A percentile compares a stretch with the other conserved stretches of the same genome.
Evolutionary conservation across 805 yeast genomes (phyloP).

Genomic region (Jamesozyma hellenica): DNA sequence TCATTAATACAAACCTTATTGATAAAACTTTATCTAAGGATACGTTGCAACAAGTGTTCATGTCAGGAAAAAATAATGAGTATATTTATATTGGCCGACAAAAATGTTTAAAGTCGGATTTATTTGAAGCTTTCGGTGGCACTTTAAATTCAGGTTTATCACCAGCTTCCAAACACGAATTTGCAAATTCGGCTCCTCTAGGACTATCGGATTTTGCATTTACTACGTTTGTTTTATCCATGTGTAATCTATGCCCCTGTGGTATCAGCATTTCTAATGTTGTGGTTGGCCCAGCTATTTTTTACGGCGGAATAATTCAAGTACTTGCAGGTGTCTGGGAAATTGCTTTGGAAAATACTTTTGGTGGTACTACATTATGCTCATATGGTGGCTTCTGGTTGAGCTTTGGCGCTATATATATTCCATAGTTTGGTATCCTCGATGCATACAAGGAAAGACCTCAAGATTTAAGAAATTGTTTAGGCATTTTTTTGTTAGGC

Average conservation of each 20-base stretch:
- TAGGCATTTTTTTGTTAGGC: conserved; percentile 50
- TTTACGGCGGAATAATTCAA: conserved; percentile 56
- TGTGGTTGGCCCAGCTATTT: conserved; percentile 47
- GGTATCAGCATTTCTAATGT: conserved; percentile 42
- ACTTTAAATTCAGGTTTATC: conserved; percentile 59
- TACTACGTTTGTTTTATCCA: conserved; percentile 50
- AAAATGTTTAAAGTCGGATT: conserved; percentile 52
- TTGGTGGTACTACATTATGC: conserved; percentile 54
- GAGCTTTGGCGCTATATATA: conserved; percentile 47
- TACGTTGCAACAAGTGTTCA: conserved; percentile 17
- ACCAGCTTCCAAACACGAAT: conserved; percentile 44
- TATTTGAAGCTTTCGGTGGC: conserved; percentile 72
- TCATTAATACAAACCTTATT: no score
- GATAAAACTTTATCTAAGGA: conserved; percentile 1
- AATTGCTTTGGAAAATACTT: conserved; percentile 50
- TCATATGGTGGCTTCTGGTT: conserved; percentile 67
- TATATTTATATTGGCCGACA: conserved; percentile 64
- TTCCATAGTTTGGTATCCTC: conserved; percentile 50
- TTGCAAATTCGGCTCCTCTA: conserved; percentile 58
- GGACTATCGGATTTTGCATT: conserved; percentile 54
- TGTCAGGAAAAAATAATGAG: conserved; percentile 43
- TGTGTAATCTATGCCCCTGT: conserved; percentile 45
- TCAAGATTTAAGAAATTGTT: conserved; percentile 36
- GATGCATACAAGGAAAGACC: conserved; percentile 38
- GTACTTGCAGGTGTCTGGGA: conserved; percentile 60